Evolutionary conservation across 2,329 filamentous ascomycete genomes (phyloP), one percentile per base, ranked within the genome.

Genomic region (Blastomyces parvus): DNA sequence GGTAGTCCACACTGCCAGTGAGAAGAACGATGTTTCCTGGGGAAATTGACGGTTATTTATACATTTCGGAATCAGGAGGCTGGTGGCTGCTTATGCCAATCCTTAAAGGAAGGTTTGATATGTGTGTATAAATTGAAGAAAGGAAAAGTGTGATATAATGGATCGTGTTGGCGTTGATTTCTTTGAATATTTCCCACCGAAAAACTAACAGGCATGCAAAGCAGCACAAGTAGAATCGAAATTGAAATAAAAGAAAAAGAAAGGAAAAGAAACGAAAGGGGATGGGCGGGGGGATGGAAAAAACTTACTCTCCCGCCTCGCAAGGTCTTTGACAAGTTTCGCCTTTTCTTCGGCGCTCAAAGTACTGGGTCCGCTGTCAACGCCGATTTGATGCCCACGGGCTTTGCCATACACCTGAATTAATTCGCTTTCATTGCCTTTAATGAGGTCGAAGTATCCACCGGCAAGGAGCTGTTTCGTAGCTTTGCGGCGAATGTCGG

Each of bases 361-460:
- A 2, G 79, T 79, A 59, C 85, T 85, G 3, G 83, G 77, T 0
- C 83, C 84, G 66, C 87, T 90, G 76, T 97, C 93, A 13, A 97
- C 93, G 59, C 93, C 93, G 53, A 88, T 86, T 76, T 97, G 93
- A 66, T 86, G 84, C 1, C 80, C 77, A 13, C 74, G 74, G 30
- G 73, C 76, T 53, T 82, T 79, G 52, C 88, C 88, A 48, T 83
- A 84, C 0, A 93, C 86, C 2, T 89, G 86, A 58, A 83, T 81
- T 65, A 97, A 91, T 75, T 97, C 94, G 62, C 88, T 86, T 73
- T 95, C 90, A 76, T 97, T 97, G 59, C 93, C 93, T 74, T 97
- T 97, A 76, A 97, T 92, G 52, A 97, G 81, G 74, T 90, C 86
- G 70, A 96, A 89, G 74, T 90, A 90, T 48, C 91, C 91, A 2